Evolutionary conservation across 2,329 filamentous ascomycete species (phyloP), one percentile per base, ranked within the genome.

Genomic region (Chalara sp.): DNA sequence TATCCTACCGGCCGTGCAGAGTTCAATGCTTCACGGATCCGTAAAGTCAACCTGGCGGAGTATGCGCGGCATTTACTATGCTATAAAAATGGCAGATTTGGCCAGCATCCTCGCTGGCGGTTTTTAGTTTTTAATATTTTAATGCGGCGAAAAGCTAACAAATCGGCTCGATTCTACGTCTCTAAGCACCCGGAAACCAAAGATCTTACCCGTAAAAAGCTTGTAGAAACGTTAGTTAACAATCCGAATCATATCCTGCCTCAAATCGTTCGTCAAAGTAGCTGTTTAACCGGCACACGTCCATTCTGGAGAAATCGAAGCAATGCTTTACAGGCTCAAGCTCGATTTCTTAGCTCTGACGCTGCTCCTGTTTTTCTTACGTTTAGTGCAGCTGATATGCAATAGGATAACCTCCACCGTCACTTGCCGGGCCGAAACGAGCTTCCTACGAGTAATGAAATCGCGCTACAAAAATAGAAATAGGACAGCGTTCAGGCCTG

Each of bases 381-480:
- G n/a, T 47, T 47, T 47, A 47, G 45, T 39, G 5, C 45, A 6
- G 37, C 33, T 39, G 46, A 41, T 39, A 40, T 48, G 28, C 35
- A 39, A 39, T 21, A 3, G 21, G 21, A 21, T 21, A 3, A 21
- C 21, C 21, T 21, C 2, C 21, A 21, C 21, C 21, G 21, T 21
- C 21, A 21, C 21, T 21, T 21, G 21, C 21, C 21, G 21, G 21
- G 21, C 21, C 21, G 21, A 21, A 21, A 21, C 21, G 21, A 21
- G 21, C 21, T 21, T 21, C 21, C 21, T 21, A 21, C 21, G 3
- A 3, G 21, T 21, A 21, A 21, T 21, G 21, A 21, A 21, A 21
- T 21, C 21, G 21, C 3, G 3, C 2, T 21, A 21, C 21, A 3
- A 3, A 21, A 21, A 21, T 21, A 3, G 21, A 21, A 2, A 21